Percentiles rank a stretch among this genome's conserved stretches.
phyloP scores from a whole-genome alignment of 2,329 filamentous ascomycete genomes.

The Pseudogymnoascus sp. region DNA sequence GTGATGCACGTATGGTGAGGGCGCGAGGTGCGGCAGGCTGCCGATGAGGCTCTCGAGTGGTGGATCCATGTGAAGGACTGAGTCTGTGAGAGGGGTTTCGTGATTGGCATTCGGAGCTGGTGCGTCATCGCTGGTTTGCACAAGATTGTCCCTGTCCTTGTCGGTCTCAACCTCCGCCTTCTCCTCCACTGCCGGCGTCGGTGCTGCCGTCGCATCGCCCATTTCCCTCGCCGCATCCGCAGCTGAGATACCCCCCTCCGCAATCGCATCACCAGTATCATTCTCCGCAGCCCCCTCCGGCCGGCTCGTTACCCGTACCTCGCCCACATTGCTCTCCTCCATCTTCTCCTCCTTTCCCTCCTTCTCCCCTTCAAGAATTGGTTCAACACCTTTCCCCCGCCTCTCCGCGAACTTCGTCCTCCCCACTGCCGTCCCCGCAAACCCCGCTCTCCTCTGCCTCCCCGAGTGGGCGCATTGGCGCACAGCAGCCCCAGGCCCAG shows the following conservation, averaged over 20 bases:
- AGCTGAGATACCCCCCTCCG: conserved; percentile 8
- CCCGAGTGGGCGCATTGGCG: conserved; percentile 23
- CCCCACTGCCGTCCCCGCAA: conserved; percentile 32
- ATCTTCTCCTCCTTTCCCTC: conserved; percentile 16
- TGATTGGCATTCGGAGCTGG: conserved; percentile 21
- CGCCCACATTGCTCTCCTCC: conserved; percentile 1
- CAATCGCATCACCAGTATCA: conserved; percentile 14
- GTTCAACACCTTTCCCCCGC: conserved; percentile 55
- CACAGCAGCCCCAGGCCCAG: conserved; percentile 28
- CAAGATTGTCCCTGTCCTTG: conserved; percentile 7
- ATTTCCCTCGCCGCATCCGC: conserved; percentile 9
- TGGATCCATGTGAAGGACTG: conserved; percentile 31
- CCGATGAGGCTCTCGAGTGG: conserved; percentile 33
- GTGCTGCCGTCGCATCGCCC: not conserved
- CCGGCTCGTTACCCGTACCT: not conserved
- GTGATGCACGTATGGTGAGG: conserved; percentile 82
- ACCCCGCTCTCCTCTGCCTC: conserved; percentile 26
- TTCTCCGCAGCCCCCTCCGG: no score
- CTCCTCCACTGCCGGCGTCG: conserved; percentile 7
- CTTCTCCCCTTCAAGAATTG: conserved; percentile 32
- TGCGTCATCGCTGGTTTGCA: conserved; percentile 17
- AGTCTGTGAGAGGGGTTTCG: not conserved
- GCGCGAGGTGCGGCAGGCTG: conserved; percentile 57
- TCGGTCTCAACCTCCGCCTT: conserved; percentile 3
- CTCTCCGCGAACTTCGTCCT: conserved; percentile 43